Conservation (phyloP, 169 alveolate genomes). For the Cryptosporidium canis region DNA sequence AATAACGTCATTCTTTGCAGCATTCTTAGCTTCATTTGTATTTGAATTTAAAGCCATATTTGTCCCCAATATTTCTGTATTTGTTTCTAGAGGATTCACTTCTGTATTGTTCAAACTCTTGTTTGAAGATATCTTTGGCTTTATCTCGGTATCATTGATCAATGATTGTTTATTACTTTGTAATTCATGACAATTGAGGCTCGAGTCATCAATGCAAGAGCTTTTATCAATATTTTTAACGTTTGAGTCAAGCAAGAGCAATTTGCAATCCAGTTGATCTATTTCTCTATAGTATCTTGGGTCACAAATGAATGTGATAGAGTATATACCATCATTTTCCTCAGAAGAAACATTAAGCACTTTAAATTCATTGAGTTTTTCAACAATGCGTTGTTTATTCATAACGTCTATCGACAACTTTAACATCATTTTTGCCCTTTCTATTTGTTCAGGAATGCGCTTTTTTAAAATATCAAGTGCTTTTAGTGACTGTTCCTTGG, state of each 20-base stretch:
- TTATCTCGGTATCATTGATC: background rate
- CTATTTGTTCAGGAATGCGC: constrained; percentile 83
- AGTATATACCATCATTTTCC: background rate
- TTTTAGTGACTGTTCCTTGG: constrained; percentile 86
- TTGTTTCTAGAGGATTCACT: background rate
- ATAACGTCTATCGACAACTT: constrained; percentile 3
- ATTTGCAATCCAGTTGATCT: constrained; percentile 32
- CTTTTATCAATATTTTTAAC: background rate
- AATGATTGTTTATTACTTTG: background rate
- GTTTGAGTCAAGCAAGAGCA: constrained; percentile 38
- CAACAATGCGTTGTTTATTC: background rate
- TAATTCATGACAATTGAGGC: background rate
- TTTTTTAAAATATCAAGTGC: constrained; percentile 82
- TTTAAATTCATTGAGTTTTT: constrained; percentile 11
- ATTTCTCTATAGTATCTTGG: constrained; percentile 57
- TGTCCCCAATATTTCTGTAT: background rate
- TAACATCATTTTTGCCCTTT: constrained; percentile 83
- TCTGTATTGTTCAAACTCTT: background rate
- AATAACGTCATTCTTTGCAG: background rate
- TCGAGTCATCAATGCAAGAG: background rate
- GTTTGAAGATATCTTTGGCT: background rate
- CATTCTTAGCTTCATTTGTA: background rate
- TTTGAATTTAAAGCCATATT: background rate
- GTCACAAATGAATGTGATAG: constrained; percentile 45
- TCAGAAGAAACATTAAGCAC: background rate